Conservation (phyloP, 768 basidiomycete species). For the Macrolepiota albuminosa region DNA sequence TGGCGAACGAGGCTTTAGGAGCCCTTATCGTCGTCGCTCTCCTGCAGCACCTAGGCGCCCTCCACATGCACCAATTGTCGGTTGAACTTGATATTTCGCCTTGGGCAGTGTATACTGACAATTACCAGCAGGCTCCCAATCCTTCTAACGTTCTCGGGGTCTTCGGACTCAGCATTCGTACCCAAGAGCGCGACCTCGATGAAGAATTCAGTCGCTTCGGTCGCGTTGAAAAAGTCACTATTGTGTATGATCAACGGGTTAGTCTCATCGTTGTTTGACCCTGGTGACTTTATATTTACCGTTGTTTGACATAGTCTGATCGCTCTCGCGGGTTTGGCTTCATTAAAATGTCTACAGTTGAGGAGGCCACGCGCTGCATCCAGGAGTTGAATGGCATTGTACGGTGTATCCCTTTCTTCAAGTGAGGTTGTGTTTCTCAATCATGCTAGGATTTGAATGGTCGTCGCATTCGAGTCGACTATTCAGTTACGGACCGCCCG, state of each 20-base stretch:
- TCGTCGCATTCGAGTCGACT: constrained; percentile 94
- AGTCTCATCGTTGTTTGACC: constrained; percentile 26
- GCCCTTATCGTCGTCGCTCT: constrained; percentile 56
- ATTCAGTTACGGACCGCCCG: constrained; percentile 88
- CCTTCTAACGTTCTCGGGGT: constrained; percentile 90
- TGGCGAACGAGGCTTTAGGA: constrained; percentile 47
- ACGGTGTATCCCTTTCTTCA: constrained; percentile 27
- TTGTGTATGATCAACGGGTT: constrained; percentile 96
- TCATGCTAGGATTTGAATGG: constrained; percentile 80
- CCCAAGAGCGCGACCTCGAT: constrained; percentile 89
- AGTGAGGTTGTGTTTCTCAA: not conserved
- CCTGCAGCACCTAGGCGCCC: constrained; percentile 61
- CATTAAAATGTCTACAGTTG: constrained; percentile 87
- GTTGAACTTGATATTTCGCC: constrained; percentile 26
- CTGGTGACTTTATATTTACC: constrained; percentile 2
- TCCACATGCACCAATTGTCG: constrained; percentile 68
- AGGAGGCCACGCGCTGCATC: constrained; percentile 86
- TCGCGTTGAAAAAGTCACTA: constrained; percentile 89
- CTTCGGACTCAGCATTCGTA: constrained; percentile 97
- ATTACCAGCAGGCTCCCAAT: constrained; percentile 69
- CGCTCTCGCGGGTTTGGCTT: constrained; percentile 98
- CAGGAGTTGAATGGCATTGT: constrained; percentile 90
- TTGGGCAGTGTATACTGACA: constrained; percentile 26
- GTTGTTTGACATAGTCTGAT: constrained; percentile 58
- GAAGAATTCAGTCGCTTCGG: constrained; percentile 91